These are phyloP conservation scores for Aspergillus transmontanensis DNA, from an alignment of 2,329 filamentous ascomycete species.

Conservation along the genomic window DNA sequence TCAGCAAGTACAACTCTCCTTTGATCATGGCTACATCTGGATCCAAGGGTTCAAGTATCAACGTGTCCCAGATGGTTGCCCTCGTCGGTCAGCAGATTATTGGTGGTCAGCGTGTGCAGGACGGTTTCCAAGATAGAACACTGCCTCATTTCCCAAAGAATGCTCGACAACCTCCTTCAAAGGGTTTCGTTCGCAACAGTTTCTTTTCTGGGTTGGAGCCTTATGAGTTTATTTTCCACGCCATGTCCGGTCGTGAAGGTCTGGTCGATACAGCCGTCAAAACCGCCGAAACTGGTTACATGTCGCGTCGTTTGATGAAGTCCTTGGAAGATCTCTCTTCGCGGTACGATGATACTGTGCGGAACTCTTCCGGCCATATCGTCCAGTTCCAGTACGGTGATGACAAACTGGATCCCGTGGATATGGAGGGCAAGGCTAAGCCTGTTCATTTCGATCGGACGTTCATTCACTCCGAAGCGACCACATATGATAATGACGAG, in stretches of 20 bases:
- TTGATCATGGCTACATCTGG: slow-evolving; percentile 97
- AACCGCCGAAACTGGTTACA: slow-evolving; percentile 97
- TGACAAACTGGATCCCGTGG: slow-evolving; percentile 90
- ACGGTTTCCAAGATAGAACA: slow-evolving; percentile 95
- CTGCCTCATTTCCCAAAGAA: slow-evolving; percentile 95
- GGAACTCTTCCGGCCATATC: slow-evolving; percentile 83
- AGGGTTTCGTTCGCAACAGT: slow-evolving; percentile 95
- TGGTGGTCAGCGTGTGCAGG: slow-evolving; percentile 83
- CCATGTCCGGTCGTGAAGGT: slow-evolving; percentile 97
- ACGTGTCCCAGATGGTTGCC: slow-evolving; percentile 98
- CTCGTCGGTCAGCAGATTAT: slow-evolving; percentile 98
- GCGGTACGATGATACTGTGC: slow-evolving; percentile 91
- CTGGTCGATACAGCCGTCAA: slow-evolving; percentile 98
- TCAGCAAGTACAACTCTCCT: slow-evolving; percentile 89
- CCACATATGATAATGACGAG: slow-evolving; percentile 78
- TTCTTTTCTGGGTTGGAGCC: slow-evolving; percentile 92
- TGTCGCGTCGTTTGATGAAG: slow-evolving; percentile 98
- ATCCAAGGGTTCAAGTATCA: slow-evolving; percentile 95
- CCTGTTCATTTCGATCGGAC: slow-evolving; percentile 92
- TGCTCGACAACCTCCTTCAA: slow-evolving; percentile 85
- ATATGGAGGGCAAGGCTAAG: slow-evolving; percentile 93
- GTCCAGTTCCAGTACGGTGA: slow-evolving; percentile 98
- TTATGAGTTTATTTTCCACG: slow-evolving; percentile 96
- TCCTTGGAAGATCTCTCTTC: slow-evolving; percentile 92
- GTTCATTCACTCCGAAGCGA: slow-evolving; percentile 76